Evolutionary conservation across 768 basidiomycete species (phyloP).

Genomic region (Tylopilus sp.): DNA sequence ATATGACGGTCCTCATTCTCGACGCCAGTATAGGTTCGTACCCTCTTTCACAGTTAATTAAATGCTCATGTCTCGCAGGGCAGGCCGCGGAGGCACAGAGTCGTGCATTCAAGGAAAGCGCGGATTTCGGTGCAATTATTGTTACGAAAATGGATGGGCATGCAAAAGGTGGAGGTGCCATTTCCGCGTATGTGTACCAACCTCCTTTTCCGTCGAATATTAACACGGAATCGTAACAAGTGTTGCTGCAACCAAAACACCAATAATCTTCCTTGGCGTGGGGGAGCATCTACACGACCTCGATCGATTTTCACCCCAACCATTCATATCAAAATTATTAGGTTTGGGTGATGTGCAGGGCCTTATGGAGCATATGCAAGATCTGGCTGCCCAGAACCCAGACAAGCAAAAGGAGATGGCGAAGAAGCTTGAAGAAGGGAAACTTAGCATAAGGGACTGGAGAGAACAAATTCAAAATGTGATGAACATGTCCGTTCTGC

Average conservation of each 20-base stretch:
- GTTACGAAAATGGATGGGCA: slow-evolving; percentile 99
- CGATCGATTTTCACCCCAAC: slow-evolving; percentile 92
- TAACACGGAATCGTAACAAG: slow-evolving; percentile 40
- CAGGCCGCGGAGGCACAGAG: slow-evolving; percentile 98
- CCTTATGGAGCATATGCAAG: slow-evolving; percentile 98
- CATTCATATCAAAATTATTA: slow-evolving; percentile 94
- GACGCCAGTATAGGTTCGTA: slow-evolving; percentile 90
- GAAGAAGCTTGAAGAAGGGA: slow-evolving; percentile 96
- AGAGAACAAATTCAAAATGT: slow-evolving; percentile 95
- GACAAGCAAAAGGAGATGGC: slow-evolving; percentile 98
- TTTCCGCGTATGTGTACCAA: slow-evolving; percentile 78
- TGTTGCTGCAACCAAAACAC: slow-evolving; percentile 97
- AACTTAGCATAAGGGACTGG: slow-evolving; percentile 96
- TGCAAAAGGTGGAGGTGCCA: slow-evolving; percentile 98
- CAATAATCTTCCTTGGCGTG: slow-evolving; percentile 97
- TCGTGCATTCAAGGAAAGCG: slow-evolving; percentile 95
- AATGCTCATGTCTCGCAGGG: slow-evolving; percentile 41
- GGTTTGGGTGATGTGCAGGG: slow-evolving; percentile 97
- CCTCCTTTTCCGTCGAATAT: background rate
- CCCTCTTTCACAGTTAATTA: background rate
- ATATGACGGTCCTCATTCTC: slow-evolving; percentile 93
- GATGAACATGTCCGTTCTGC: slow-evolving; percentile 85
- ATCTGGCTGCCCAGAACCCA: slow-evolving; percentile 87
- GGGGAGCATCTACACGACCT: slow-evolving; percentile 98
- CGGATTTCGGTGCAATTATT: slow-evolving; percentile 97